Base-by-base conservation (phyloP, 805 yeast genomes). In the Spathaspora passalidarum region DNA sequence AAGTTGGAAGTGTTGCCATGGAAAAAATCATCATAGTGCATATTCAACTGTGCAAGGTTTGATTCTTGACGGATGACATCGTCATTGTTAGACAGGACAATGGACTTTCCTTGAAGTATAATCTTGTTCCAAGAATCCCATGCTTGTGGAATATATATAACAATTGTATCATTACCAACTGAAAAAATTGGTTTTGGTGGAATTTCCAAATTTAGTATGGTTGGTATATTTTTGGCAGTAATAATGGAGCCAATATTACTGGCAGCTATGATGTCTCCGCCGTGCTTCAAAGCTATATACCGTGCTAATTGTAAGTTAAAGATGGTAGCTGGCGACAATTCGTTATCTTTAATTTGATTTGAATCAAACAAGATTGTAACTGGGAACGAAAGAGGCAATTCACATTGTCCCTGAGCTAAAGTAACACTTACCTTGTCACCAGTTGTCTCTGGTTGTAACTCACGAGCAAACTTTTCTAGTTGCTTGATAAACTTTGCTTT, bases 41-140 rank as follows among this genome's bases (percentile, higher is more conserved):
- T 8, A 34, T 47, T 41, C 11, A 47, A 11, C 16, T 34, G 32
- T 16, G 26, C 21, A 16, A 64, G 55, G 25, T 62, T 51, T 5
- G 61, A 62, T 8, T 63, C 63, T 48, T 52, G 58, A 23, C 49
- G 44, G 20, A 54, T 50, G 22, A 60, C 45, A 40, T 55, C 56
- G 25, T 56, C 59, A 37, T 53, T 50, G 19, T 42, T 35, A 13
- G 47, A 49, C 35, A 46, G 50, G 20, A 62, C 44, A 2, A 43
- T 47, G 44, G 72, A 49, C 39, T 59, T 56, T 16, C 66, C 56
- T 18, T 62, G 56, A 36, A 73, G 54, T 29, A 63, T 54, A 21
- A 84, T 81, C 52, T 80, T 75, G 17, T 69, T 68, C 69, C 75
- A 66, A 3, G 82, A 62, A 50, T 84, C 89, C 65, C 74, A 66